Evolutionary conservation across 331 rosid genomes (phyloP), one percentile per base, ranked within the genome.

Genomic region (Acacia concinna): DNA sequence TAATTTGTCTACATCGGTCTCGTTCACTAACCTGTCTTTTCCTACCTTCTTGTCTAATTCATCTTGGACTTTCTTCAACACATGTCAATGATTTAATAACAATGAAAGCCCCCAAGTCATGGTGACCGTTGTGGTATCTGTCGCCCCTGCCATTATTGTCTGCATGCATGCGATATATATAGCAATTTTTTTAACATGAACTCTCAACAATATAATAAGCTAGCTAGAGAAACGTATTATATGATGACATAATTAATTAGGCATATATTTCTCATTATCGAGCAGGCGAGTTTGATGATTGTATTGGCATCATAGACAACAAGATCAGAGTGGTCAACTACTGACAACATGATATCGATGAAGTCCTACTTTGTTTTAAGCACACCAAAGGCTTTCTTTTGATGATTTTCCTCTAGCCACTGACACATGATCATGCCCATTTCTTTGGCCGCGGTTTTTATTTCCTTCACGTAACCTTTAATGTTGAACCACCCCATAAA

Each of bases 401-500:
- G 65, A 27, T 85, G 84, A 62, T 86, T 91, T 71, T 86, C 89
- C 44, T 84, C 87, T 9, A 86, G 27, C 91, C 89, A 83, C 8
- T 44, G 37, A 34, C 43, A 3, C 8, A 78, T 15, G 2, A 79
- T 18, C 0, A 23, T 14, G 37, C 88, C 90, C 34, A 92, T 15
- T 64, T 81, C 83, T 2, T 18, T 35, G 0, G 86, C 86, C 0
- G 76, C 51, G 9, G 60, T 82, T 47, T 81, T 92, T 90, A 90
- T 90, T 0, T 78, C 86, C 68, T 63, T 85, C 67, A 84, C 84
- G n/a, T 90, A 31, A 6, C 94, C 97, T 6, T 90, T 91, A 27
- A 85, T 68, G 56, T 92, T 94, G 43, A 92, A 74, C 88, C 91
- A 87, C 8, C 85, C 66, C 17, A 88, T 72, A 46, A 18, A 74